phyloP scores from a whole-genome alignment of 257 asterid species.

The Lantana camara region DNA sequence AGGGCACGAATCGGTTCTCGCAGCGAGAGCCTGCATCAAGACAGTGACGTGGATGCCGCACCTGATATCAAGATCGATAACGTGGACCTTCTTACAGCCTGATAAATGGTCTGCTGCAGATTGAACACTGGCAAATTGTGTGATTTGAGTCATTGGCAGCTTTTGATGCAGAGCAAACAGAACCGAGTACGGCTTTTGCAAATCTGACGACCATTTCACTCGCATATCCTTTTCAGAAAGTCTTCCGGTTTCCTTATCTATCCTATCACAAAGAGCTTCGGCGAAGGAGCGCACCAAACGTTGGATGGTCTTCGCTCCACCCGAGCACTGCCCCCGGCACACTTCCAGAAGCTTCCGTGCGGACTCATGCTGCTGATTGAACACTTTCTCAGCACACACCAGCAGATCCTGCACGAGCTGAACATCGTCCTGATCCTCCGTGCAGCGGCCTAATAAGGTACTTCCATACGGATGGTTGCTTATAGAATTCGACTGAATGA shows the following conservation, averaged over 20 bases:
- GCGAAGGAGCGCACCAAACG: slow-evolving; percentile 42
- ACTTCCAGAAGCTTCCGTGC: slow-evolving; percentile 37
- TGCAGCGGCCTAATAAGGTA: slow-evolving; percentile 29
- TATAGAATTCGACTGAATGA: slow-evolving; percentile 34
- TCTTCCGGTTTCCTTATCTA: slow-evolving; percentile 39
- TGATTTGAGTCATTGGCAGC: slow-evolving; percentile 41
- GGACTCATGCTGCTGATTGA: slow-evolving; percentile 29
- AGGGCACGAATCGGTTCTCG: no score
- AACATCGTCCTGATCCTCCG: slow-evolving; percentile 33
- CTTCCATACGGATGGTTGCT: slow-evolving; percentile 33
- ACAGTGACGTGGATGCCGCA: neutral
- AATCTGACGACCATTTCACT: neutral
- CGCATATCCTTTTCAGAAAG: neutral
- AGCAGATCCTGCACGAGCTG: slow-evolving; percentile 50
- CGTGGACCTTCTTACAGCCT: slow-evolving; percentile 37
- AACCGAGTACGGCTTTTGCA: neutral
- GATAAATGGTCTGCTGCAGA: slow-evolving; percentile 42
- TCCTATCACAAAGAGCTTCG: slow-evolving; percentile 50
- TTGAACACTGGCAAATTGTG: slow-evolving; percentile 44
- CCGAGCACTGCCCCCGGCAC: slow-evolving; percentile 31
- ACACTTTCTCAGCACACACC: slow-evolving; percentile 47
- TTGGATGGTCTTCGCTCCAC: slow-evolving; percentile 32
- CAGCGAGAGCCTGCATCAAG: neutral
- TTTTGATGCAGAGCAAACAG: slow-evolving; percentile 35
- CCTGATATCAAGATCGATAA: neutral